A percentile compares a stretch with the other conserved stretches of the same genome.
These are phyloP conservation scores for Lipomyces orientalis DNA, from an alignment of 805 yeast species.

Conservation along the genomic window DNA sequence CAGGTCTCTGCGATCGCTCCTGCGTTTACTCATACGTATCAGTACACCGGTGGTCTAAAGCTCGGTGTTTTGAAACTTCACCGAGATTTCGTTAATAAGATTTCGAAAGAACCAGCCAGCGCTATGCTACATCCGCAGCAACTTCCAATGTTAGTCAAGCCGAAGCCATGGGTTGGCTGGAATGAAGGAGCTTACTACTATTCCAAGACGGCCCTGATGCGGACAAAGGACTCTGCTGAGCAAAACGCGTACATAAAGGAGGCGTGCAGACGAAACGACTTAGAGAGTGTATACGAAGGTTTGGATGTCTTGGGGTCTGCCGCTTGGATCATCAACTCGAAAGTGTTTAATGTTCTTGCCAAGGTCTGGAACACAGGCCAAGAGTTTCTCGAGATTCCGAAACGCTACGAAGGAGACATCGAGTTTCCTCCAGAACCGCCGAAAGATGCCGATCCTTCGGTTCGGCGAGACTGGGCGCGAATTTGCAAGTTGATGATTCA, in stretches of 20 bases:
- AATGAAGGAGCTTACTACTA: conserved; percentile 84
- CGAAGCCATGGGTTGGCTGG: conserved; percentile 85
- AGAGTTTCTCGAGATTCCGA: conserved; percentile 73
- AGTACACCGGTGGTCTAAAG: conserved; percentile 76
- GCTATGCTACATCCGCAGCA: conserved; percentile 79
- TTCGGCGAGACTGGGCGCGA: conserved; percentile 69
- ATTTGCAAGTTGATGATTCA: conserved; percentile 62
- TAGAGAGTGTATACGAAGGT: conserved; percentile 76
- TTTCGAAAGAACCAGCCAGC: conserved; percentile 70
- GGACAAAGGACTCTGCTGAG: conserved; percentile 86
- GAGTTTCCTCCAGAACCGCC: conserved; percentile 65
- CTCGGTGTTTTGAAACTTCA: conserved; percentile 84
- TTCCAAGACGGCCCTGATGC: conserved; percentile 65
- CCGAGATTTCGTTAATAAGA: conserved; percentile 63
- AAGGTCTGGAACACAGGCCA: conserved; percentile 88
- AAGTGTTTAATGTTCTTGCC: conserved; percentile 69
- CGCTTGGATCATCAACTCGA: conserved; percentile 88
- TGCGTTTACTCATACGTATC: conserved; percentile 88
- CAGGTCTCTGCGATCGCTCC: conserved; percentile 77
- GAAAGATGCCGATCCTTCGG: conserved; percentile 72
- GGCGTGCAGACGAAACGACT: conserved; percentile 70
- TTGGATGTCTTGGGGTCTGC: conserved; percentile 84
- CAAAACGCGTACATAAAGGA: conserved; percentile 87
- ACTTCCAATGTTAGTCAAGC: conserved; percentile 90
- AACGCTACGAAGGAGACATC: conserved; percentile 47